Evolutionary conservation across 768 basidiomycete species (phyloP), one percentile per base, ranked within the genome.

Genomic region (Vararia minispora): DNA sequence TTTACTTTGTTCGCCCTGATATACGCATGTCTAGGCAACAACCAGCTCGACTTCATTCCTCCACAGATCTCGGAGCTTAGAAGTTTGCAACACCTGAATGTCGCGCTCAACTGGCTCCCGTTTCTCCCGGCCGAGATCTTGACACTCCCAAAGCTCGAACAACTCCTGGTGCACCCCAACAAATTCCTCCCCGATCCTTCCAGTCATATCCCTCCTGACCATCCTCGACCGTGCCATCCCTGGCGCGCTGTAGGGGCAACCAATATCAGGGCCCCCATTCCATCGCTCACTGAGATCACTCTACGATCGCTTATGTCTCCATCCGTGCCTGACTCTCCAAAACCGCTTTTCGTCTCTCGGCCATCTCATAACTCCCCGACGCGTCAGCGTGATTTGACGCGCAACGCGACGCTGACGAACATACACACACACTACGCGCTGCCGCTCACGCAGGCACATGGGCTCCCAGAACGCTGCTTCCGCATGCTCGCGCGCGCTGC

Each of bases 81-180:
- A 2, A 40, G 37, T 1, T 40, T 48, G 13, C 46, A 39, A 18
- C 33, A 41, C 30, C 46, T 48, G 6, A 44, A 46, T 23, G 34
- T 48, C 5, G 44, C 45, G 26, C 34, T 41, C 33, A 48, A 48
- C 34, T 37, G 40, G 17, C 30, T 48, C 26, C 39, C 23, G 21
- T 46, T 37, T 11, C 46, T 48, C 33, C 46, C 46, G 11, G 46
- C 46, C 6, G 46, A 48, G 30, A 46, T 48, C 40, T 32, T 30
- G 10, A 33, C 33, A 14, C 37, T 48, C 37, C 31, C 34, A 3
- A n/a, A n/a, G n/a, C 40, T 48, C 27, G 35, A 35, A 5, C 36
- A 45, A 14, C 32, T 46, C 23, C 38, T 41, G 6, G 35, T 48
- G 9, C 45, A 46, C 22, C 46, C 46, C 13, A 48, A 48, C 13